These are phyloP conservation scores for Articulospora tetracladia DNA, from an alignment of 495 filamentous ascomycete genomes.

Conservation along the genomic window DNA sequence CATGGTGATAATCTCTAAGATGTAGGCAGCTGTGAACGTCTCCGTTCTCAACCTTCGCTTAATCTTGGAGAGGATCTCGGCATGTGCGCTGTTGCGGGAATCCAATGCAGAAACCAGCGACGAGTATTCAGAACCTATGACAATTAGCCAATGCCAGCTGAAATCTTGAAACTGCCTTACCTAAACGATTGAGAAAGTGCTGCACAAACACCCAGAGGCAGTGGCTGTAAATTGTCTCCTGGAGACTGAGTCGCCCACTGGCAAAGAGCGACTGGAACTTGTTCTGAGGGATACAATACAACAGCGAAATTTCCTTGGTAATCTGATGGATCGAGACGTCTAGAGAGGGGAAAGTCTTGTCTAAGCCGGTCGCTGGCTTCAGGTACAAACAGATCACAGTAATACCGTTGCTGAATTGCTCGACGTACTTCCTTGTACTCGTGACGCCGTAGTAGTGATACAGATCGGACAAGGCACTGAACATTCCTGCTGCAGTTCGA, in stretches of 20 bases:
- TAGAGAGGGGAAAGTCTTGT: conserved; percentile 63
- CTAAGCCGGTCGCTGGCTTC: conserved; percentile 51
- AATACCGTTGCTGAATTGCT: conserved; percentile 98
- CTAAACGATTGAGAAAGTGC: conserved; percentile 94
- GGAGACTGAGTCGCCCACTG: conserved; percentile 82
- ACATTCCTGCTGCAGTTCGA: conserved; percentile 87
- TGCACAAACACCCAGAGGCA: conserved; percentile 96
- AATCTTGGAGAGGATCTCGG: conserved; percentile 89
- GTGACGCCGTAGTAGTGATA: conserved; percentile 99
- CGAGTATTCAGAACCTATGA: conserved; percentile 70
- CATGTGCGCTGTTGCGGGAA: conserved; percentile 73
- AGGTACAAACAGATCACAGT: conserved; percentile 95
- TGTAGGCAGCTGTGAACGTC: conserved; percentile 97
- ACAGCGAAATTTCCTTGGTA: conserved; percentile 93
- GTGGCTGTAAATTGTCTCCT: conserved; percentile 96
- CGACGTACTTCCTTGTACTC: conserved; percentile 93
- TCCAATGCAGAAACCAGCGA: conserved; percentile 82
- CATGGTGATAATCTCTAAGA: conserved; percentile 90
- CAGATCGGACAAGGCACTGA: conserved; percentile 91
- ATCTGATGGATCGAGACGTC: conserved; percentile 97
- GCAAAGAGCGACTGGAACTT: conserved; percentile 88
- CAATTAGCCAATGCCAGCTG: conserved; percentile 5
- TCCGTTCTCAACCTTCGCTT: conserved; percentile 93
- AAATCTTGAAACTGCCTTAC: conserved; percentile 19
- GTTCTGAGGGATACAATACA: conserved; percentile 98